Conservation (phyloP, 768 basidiomycete species). For the Termitomyces sp. region DNA sequence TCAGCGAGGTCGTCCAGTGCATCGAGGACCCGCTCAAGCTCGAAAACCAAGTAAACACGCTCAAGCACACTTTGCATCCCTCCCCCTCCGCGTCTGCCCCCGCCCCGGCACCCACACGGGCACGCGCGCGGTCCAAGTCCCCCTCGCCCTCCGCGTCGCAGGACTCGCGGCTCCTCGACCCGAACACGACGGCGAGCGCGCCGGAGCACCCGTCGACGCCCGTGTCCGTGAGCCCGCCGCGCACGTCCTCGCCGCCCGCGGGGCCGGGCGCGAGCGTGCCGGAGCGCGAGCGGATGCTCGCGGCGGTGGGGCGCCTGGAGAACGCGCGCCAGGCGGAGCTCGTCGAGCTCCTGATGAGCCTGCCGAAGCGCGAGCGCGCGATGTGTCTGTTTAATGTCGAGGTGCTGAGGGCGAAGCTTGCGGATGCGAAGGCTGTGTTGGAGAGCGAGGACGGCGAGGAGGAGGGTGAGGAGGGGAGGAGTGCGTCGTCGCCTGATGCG, state of each 20-base stretch:
- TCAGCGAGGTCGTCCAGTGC: slow-evolving; percentile 73
- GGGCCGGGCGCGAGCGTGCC: slow-evolving; percentile 56
- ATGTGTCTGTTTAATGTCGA: slow-evolving; percentile 90
- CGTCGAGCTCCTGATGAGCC: slow-evolving; percentile 76
- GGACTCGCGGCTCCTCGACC: slow-evolving; percentile 68
- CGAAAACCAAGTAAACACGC: slow-evolving; percentile 54
- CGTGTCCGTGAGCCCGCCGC: slow-evolving; percentile 73
- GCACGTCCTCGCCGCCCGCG: slow-evolving; percentile 81
- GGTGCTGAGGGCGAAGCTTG: slow-evolving; percentile 70
- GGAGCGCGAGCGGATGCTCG: slow-evolving; percentile 72
- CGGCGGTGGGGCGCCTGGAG: slow-evolving; percentile 65
- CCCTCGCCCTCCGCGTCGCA: slow-evolving; percentile 57
- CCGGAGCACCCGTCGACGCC: slow-evolving; percentile 89
- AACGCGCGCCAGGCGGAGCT: slow-evolving; percentile 57
- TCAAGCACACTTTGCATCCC: slow-evolving; percentile 30
- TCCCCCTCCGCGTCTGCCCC: too few relatives aligned
- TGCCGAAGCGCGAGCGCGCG: slow-evolving; percentile 85
- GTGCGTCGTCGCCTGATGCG: neutral
- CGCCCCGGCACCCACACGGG: too few relatives aligned
- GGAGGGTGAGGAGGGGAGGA: too few relatives aligned
- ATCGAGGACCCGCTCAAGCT: slow-evolving; percentile 71
- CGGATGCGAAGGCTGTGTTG: slow-evolving; percentile 78
- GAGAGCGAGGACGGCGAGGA: slow-evolving; percentile 53
- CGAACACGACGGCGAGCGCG: slow-evolving; percentile 78
- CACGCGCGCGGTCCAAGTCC: slow-evolving; percentile 51